phyloP scores from a whole-genome alignment of 345 rosid genomes.

The Eucalyptus pauciflora region DNA sequence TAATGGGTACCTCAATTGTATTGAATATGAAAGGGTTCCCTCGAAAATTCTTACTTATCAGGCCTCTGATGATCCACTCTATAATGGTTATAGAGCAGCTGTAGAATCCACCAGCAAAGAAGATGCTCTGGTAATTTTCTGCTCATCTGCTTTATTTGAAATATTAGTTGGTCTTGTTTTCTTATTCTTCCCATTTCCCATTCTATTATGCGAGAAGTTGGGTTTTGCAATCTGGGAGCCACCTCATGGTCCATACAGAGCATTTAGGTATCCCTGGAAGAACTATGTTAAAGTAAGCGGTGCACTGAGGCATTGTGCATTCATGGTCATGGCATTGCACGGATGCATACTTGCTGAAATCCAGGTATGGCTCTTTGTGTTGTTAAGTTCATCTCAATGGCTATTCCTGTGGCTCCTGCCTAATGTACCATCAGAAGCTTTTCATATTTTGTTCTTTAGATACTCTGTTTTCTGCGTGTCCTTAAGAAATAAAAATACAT shows the following conservation, averaged over 20 bases:
- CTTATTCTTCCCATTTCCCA: neutral
- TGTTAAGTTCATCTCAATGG: neutral
- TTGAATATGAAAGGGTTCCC: conserved; percentile 64
- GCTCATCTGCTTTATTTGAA: neutral
- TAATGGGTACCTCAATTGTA: conserved; percentile 57
- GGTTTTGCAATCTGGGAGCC: conserved; percentile 98
- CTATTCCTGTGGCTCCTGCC: neutral
- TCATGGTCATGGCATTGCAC: conserved; percentile 90
- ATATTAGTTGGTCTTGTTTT: neutral
- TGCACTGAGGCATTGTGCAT: conserved; percentile 90
- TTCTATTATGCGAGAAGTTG: conserved; percentile 30
- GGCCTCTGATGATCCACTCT: conserved; percentile 82
- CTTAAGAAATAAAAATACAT: neutral
- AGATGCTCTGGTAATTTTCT: conserved; percentile 63
- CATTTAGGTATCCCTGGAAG: conserved; percentile 80
- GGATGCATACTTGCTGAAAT: conserved; percentile 95
- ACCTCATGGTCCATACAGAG: conserved; percentile 85
- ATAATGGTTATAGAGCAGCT: conserved; percentile 82
- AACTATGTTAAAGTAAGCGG: conserved; percentile 85
- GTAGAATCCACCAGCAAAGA: conserved; percentile 87
- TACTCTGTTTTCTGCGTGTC: neutral
- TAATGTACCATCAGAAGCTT: neutral
- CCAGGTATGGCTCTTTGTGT: conserved; percentile 35
- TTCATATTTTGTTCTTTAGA: neutral
- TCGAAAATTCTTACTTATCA: conserved; percentile 85